Conservation (phyloP, 2,329 filamentous ascomycete genomes). For the Drechslera avenae region DNA sequence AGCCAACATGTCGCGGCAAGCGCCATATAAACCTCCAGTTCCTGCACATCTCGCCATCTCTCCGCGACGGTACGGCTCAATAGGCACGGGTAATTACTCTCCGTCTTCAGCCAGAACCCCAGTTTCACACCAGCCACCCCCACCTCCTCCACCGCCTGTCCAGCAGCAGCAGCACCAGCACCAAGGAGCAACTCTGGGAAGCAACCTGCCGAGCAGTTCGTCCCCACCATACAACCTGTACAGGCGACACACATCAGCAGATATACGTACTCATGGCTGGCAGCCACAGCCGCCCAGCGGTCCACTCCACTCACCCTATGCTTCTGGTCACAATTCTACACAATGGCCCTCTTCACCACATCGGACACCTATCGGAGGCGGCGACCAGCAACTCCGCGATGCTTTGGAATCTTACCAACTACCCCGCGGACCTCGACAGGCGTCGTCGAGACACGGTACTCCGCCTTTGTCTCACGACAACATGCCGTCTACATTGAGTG, state of each 20-base stretch:
- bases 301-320: constrained; percentile 66
- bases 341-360: constrained; percentile 73
- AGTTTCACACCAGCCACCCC: constrained; percentile 63
- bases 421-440: constrained; percentile 57
- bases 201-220: constrained; percentile 47
- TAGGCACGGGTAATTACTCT: constrained; percentile 70
- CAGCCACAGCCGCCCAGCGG: constrained; percentile 62
- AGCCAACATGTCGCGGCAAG: constrained; percentile 57
- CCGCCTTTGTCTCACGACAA: constrained; percentile 58
- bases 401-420: constrained; percentile 72
- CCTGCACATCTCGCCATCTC: constrained; percentile 81
- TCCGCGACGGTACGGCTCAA: constrained; percentile 85
- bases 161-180: constrained; percentile 67
- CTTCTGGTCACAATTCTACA: constrained; percentile 64
- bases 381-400: constrained; percentile 74
- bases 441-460: constrained; percentile 59
- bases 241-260: constrained; percentile 90
- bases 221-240: constrained; percentile 70
- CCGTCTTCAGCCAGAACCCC: constrained; percentile 77
- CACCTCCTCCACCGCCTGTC: constrained; percentile 68
- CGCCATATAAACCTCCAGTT: constrained; percentile 76
- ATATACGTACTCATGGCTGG: constrained; percentile 75
- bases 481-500: constrained; percentile 56
- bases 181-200: constrained; percentile 51
- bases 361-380: constrained; percentile 49